Base-by-base conservation (phyloP, 2,329 filamentous ascomycete genomes). In the Ceratocystis harringtonii region DNA sequence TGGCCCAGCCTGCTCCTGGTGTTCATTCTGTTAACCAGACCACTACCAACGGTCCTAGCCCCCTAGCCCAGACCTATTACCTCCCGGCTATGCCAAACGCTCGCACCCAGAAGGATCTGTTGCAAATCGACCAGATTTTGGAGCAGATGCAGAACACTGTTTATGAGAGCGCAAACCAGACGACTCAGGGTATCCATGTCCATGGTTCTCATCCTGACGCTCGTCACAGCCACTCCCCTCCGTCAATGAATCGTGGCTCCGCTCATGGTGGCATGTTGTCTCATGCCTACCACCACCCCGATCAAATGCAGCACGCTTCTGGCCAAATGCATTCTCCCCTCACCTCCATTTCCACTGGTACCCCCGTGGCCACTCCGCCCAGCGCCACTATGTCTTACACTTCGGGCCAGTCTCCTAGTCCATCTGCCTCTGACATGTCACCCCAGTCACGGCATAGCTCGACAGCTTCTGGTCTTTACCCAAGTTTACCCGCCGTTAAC, bases 111-210 rank as follows among this genome's bases (percentile, higher is more conserved):
- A 91, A 85, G 74, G 94, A 99, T 74, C 80, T 99, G 55, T 79
- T 95, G 74, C 91, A 95, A 74, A 92, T 97, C 72, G 94, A 97
- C 74, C 88, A 91, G 72, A 89, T 97, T 74, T 83, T 99, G 65
- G 91, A 96, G 76, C 90, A 96, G 76, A 92, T 97, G 81, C 92
- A 96, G 76, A 86, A 88, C 69, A 96, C 92, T 58, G 90, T 97
- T 61, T 97, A 97, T 73, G 94, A 97, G 77, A 95, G 87, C 74
- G 86, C 91, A 65, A 89, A 86, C 71, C 87, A 91, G 62, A 87
- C 90, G 41, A 89, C 90, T 1, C 87, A 88, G 55, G 88, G 89
- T 66, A 83, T 95, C 67, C 88, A 89, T 70, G 84, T 91, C 68
- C 84, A 88, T 62, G 86, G 85, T 67, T 87, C 90, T 72, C 86